These are phyloP conservation scores for Ilex paraguariensis DNA, from an alignment of 305 asterid species.

Conservation along the genomic window DNA sequence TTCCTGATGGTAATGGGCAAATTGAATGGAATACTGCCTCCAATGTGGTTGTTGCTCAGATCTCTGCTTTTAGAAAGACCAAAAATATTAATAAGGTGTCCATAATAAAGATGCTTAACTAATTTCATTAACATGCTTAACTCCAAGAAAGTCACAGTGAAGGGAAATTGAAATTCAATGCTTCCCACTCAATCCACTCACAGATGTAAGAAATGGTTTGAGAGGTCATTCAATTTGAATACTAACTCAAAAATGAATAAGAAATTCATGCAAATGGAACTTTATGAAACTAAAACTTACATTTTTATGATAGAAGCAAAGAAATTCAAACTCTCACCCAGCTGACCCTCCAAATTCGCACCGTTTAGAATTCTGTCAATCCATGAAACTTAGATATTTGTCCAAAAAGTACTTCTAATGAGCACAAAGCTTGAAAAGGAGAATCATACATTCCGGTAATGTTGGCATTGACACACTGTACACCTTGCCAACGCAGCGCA, in stretches of 20 bases:
- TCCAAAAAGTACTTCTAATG: background rate
- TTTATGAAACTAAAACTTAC: slow-evolving; percentile 36
- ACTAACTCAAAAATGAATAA: slow-evolving; percentile 3
- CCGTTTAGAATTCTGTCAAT: slow-evolving; percentile 52
- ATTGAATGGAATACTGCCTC: slow-evolving; percentile 66
- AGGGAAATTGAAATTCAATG: background rate
- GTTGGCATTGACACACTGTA: slow-evolving; percentile 72
- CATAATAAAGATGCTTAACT: background rate
- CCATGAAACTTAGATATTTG: slow-evolving; percentile 3
- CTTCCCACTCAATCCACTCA: background rate
- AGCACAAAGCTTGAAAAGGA: slow-evolving; percentile 6
- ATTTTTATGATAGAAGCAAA: slow-evolving; percentile 61
- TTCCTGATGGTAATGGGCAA: slow-evolving; percentile 64
- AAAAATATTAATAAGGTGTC: slow-evolving; percentile 10
- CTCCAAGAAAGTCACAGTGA: background rate
- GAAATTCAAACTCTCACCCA: slow-evolving; percentile 52
- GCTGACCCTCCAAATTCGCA: slow-evolving; percentile 59
- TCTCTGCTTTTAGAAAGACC: slow-evolving; percentile 40
- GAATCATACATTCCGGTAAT: slow-evolving; percentile 67
- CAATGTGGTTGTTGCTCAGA: slow-evolving; percentile 81
- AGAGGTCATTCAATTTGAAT: background rate
- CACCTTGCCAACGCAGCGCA: slow-evolving; percentile 84
- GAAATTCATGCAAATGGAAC: background rate
- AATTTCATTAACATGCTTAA: background rate
- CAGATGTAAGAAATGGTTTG: background rate